Evolutionary conservation across 2,329 filamentous ascomycete genomes (phyloP).

Genomic region (Aspergillus caelatus): DNA sequence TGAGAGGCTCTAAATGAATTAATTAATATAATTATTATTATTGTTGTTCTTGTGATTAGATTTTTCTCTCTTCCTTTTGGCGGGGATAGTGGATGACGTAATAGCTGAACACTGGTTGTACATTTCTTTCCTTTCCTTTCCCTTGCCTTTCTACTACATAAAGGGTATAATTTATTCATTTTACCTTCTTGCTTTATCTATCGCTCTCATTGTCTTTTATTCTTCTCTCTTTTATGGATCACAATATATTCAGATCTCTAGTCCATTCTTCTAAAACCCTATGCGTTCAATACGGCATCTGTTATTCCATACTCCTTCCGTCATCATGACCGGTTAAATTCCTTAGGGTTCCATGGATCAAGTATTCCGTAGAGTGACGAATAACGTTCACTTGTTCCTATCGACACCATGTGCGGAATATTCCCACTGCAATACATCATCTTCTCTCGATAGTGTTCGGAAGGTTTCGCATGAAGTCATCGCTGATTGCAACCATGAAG

Average conservation of each 20-base stretch:
- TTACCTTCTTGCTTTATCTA: neutral
- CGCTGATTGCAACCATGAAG: neutral
- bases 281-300: neutral
- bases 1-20: no score
- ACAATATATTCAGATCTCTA: neutral
- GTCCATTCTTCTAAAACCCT: neutral
- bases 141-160: neutral
- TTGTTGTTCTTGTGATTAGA: no score
- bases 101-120: neutral
- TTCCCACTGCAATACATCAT: constrained; percentile 2
- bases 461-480: constrained; percentile 3
- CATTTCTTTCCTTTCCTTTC: neutral
- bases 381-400: neutral
- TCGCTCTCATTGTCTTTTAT: neutral
- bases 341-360: neutral
- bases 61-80: neutral
- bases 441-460: neutral
- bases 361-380: neutral
- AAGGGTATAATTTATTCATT: neutral
- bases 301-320: neutral
- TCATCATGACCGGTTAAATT: neutral
- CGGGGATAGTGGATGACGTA: constrained; percentile 14
- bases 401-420: neutral
- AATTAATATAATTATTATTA: neutral
- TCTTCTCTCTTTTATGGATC: neutral